Percentiles rank a stretch among this genome's conserved stretches.
Evolutionary conservation across 352 stramenopile genomes (phyloP).

Genomic region (Phytophthora kernoviae): DNA sequence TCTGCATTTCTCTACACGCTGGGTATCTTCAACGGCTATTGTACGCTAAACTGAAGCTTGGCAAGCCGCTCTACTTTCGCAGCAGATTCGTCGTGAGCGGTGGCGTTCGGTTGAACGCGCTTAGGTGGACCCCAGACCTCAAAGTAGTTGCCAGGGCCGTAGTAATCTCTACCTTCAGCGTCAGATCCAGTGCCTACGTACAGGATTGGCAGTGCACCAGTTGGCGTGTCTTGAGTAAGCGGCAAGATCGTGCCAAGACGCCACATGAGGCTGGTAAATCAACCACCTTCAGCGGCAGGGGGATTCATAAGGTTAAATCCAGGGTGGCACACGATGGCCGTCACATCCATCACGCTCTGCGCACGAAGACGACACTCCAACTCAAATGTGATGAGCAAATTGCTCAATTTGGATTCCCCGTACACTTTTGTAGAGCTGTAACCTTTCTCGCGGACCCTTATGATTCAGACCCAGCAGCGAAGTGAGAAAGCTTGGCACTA

Average conservation of each 20-base stretch:
- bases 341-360: slow-evolving; percentile 23
- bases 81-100: slow-evolving; percentile 17
- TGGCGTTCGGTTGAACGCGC: slow-evolving; percentile 19
- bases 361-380: slow-evolving; percentile 38
- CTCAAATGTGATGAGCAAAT: slow-evolving; percentile 59
- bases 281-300: slow-evolving; percentile 17
- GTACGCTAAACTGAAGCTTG: slow-evolving; percentile 25
- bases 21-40: not conserved
- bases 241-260: slow-evolving; percentile 1
- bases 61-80: slow-evolving; percentile 23
- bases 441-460: slow-evolving; percentile 6
- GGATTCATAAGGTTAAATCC: slow-evolving; percentile 29
- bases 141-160: slow-evolving; percentile 45
- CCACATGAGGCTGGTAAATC: slow-evolving; percentile 10
- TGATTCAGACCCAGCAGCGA: slow-evolving; percentile 19
- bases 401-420: slow-evolving; percentile 52
- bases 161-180: slow-evolving; percentile 48
- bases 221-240: slow-evolving; percentile 18
- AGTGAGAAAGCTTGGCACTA: slow-evolving; percentile 16
- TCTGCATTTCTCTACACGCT: not conserved
- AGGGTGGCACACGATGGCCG: slow-evolving; percentile 37
- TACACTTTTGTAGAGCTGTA: slow-evolving; percentile 41
- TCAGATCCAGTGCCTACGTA: slow-evolving; percentile 38
- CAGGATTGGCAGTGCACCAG: slow-evolving; percentile 44
- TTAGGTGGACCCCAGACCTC: slow-evolving; percentile 36